These are phyloP conservation scores for Fusarium liriodendri DNA, from an alignment of 2,329 filamentous ascomycete species.

Conservation along the genomic window DNA sequence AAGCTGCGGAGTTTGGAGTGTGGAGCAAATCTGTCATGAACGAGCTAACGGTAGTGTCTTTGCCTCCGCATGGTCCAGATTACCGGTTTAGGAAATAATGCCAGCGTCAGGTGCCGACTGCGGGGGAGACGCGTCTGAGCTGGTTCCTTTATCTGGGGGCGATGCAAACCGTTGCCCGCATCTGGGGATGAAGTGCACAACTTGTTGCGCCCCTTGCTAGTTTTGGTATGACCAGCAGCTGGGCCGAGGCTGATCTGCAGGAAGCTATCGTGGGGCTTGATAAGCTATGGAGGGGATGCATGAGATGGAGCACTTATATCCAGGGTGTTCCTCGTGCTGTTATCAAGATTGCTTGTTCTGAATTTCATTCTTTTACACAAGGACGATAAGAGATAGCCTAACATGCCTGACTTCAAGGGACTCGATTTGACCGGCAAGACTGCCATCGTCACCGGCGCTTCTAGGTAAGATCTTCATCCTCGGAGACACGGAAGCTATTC, in stretches of 20 bases:
- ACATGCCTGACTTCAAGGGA: conserved; percentile 27
- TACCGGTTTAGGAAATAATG: neutral
- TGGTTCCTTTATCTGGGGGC: neutral
- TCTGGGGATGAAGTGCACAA: neutral
- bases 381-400: neutral
- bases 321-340: neutral
- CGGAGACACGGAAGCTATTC: neutral
- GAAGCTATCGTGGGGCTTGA: neutral
- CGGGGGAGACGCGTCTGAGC: neutral
- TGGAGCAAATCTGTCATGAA: neutral
- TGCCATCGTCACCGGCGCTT: conserved; percentile 40
- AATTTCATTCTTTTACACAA: neutral
- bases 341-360: neutral
- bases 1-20: neutral
- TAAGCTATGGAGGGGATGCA: neutral
- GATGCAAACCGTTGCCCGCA: neutral
- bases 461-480: conserved; percentile 7
- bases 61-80: neutral
- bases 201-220: neutral
- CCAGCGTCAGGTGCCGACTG: neutral
- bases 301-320: neutral
- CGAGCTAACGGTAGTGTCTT: neutral
- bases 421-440: conserved; percentile 40
- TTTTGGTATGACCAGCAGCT: neutral
- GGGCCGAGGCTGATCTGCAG: neutral